Evolutionary conservation across 164 flowering plant genomes (phyloP).

Genomic region (Aristolochia contorta): DNA sequence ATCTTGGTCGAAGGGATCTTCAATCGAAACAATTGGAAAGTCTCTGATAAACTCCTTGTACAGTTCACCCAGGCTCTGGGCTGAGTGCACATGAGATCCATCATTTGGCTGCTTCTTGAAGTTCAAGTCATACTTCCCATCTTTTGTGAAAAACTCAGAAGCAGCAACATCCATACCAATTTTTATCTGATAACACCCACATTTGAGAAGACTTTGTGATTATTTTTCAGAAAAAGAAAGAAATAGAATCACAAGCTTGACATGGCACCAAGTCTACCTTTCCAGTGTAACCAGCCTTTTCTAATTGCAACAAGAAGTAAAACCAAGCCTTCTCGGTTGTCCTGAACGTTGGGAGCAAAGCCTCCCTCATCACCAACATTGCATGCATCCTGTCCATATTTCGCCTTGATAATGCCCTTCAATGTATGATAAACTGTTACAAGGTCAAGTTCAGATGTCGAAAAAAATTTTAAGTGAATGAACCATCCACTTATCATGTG

Average conservation of each 20-base stretch:
- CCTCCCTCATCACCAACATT: slow-evolving; percentile 99
- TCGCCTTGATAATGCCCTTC: slow-evolving; percentile 82
- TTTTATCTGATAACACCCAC: slow-evolving; percentile 54
- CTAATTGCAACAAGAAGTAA: slow-evolving; percentile 90
- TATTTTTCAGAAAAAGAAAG: not conserved
- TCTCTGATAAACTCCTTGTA: slow-evolving; percentile 79
- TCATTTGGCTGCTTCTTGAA: slow-evolving; percentile 96
- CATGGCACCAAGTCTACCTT: slow-evolving; percentile 37
- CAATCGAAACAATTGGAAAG: slow-evolving; percentile 95
- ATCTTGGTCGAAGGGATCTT: slow-evolving; percentile 99
- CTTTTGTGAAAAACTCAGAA: slow-evolving; percentile 79
- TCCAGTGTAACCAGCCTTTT: slow-evolving; percentile 93
- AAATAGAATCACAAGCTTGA: not conserved
- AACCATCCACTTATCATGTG: no score
- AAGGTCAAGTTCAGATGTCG: not conserved
- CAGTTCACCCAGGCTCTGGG: slow-evolving; percentile 60
- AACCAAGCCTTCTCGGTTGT: slow-evolving; percentile 87
- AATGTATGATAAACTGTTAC: slow-evolving; percentile 74
- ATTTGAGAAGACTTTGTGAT: slow-evolving; percentile 1
- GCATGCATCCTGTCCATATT: slow-evolving; percentile 98
- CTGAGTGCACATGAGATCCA: slow-evolving; percentile 68
- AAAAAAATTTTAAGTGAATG: no score
- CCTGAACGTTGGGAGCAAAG: slow-evolving; percentile 97
- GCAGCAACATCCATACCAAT: slow-evolving; percentile 99
- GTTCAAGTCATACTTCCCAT: slow-evolving; percentile 71